Evolutionary conservation across 2,329 filamentous ascomycete genomes (phyloP).

Genomic region (Malbranchea cinnamomea): DNA sequence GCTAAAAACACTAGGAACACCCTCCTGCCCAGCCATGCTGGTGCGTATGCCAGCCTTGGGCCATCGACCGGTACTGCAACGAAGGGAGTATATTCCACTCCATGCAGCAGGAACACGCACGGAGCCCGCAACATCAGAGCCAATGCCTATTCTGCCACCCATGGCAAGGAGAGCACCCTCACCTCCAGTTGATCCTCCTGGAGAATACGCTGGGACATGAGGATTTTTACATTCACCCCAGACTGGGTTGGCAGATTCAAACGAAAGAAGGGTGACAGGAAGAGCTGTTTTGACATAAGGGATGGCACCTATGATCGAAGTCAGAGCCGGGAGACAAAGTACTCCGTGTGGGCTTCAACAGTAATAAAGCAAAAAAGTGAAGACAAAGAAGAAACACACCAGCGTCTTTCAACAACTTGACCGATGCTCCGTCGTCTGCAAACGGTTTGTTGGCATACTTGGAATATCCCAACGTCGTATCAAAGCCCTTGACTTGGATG

Average conservation of each 20-base stretch:
- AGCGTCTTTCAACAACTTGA: constrained; percentile 67
- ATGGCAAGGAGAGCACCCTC: constrained; percentile 71
- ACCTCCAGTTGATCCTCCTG: constrained; percentile 76
- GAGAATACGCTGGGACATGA: constrained; percentile 68
- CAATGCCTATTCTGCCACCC: constrained; percentile 73
- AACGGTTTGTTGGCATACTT: constrained; percentile 53
- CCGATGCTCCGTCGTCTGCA: constrained; percentile 53
- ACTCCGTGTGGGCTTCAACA: too few species aligned
- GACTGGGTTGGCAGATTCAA: constrained; percentile 64
- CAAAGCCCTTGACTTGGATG: constrained; percentile 67
- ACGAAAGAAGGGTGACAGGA: constrained; percentile 72
- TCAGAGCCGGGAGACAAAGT: constrained; percentile 4
- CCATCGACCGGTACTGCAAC: constrained; percentile 82
- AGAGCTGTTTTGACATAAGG: constrained; percentile 90
- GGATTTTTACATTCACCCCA: constrained; percentile 78
- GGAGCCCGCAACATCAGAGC: constrained; percentile 80
- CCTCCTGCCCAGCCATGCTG: constrained; percentile 86
- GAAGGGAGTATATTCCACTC: constrained; percentile 72
- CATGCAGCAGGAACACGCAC: constrained; percentile 80
- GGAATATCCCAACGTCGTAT: constrained; percentile 69
- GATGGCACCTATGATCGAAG: constrained; percentile 45
- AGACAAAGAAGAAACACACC: constrained; percentile 23
- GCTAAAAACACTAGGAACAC: constrained; percentile 74
- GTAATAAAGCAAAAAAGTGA: not conserved
- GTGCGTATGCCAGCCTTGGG: constrained; percentile 71